phyloP scores from a whole-genome alignment of 768 basidiomycete species.

The Auricularia heimuer region DNA sequence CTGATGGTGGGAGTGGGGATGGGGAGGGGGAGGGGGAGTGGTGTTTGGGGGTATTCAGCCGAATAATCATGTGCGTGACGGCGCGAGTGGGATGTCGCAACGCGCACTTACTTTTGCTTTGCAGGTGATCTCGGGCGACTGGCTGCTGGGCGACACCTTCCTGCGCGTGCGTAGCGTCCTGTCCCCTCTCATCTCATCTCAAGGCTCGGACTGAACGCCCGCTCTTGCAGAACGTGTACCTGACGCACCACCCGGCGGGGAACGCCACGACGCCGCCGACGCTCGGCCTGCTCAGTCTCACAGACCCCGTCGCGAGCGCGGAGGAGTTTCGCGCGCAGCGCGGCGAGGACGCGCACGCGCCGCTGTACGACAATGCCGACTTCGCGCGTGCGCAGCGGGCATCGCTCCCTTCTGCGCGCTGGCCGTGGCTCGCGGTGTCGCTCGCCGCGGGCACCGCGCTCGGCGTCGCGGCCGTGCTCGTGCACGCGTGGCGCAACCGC shows the following conservation, averaged over 20 bases:
- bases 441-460: not conserved
- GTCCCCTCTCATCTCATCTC: not conserved
- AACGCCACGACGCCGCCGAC: conserved; percentile 30
- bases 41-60: conserved; percentile 52
- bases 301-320: conserved; percentile 28
- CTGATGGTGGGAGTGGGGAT: conserved; percentile 39
- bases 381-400: not conserved
- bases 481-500: not conserved
- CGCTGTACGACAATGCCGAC: not conserved
- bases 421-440: not conserved
- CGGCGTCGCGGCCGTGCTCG: not conserved
- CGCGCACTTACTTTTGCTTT: not conserved
- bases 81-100: conserved; percentile 4
- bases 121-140: conserved; percentile 47
- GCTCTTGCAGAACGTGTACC: conserved; percentile 40
- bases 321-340: conserved; percentile 31
- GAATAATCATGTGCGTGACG: conserved; percentile 34
- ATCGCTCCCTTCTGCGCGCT: not conserved
- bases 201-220: not conserved
- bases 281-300: conserved; percentile 38
- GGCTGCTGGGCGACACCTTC: conserved; percentile 51
- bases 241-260: conserved; percentile 32
- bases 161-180: conserved; percentile 32
- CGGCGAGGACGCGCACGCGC: conserved; percentile 16
- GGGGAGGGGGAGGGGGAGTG: conserved; percentile 28